These are phyloP conservation scores for Mollisia scopiformis DNA, from an alignment of 2,329 filamentous ascomycete genomes.

Conservation along the genomic window DNA sequence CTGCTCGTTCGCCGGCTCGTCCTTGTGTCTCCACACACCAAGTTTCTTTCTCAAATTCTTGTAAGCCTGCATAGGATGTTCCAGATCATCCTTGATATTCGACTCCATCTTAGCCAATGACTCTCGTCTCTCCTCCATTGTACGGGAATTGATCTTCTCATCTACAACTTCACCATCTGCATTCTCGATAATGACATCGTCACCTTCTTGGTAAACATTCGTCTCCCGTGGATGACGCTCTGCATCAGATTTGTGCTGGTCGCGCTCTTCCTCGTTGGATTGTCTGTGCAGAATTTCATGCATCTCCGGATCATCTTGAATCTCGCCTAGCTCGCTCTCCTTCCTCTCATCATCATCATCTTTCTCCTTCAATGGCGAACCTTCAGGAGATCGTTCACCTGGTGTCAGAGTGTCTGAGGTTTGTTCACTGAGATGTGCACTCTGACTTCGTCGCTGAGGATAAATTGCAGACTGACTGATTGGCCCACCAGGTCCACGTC, in stretches of 20 bases:
- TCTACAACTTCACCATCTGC: constrained; percentile 83
- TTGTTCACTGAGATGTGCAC: constrained; percentile 32
- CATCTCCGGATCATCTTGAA: constrained; percentile 40
- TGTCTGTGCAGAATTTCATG: constrained; percentile 35
- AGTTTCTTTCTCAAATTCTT: constrained; percentile 35
- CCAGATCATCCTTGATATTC: constrained; percentile 39
- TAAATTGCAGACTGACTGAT: constrained; percentile 89
- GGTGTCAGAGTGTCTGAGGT: constrained; percentile 36
- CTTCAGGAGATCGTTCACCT: constrained; percentile 30
- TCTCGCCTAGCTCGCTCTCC: constrained; percentile 34
- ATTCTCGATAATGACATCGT: constrained; percentile 81
- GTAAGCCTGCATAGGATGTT: constrained; percentile 34
- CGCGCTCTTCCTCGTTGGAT: constrained; percentile 39
- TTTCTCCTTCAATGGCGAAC: constrained; percentile 20
- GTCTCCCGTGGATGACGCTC: constrained; percentile 42
- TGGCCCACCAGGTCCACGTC: constrained; percentile 81
- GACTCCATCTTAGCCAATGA: constrained; percentile 44
- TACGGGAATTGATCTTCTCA: constrained; percentile 52
- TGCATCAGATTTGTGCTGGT: constrained; percentile 33
- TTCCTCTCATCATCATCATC: constrained; percentile 36
- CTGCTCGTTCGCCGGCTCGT: constrained; percentile 45
- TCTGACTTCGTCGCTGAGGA: constrained; percentile 51
- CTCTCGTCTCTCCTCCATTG: constrained; percentile 46
- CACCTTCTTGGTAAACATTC: constrained; percentile 81
- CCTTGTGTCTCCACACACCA: constrained; percentile 37